Evolutionary conservation across 2,329 filamentous ascomycete genomes (phyloP).

Genomic region (Aschersonia sp.): DNA sequence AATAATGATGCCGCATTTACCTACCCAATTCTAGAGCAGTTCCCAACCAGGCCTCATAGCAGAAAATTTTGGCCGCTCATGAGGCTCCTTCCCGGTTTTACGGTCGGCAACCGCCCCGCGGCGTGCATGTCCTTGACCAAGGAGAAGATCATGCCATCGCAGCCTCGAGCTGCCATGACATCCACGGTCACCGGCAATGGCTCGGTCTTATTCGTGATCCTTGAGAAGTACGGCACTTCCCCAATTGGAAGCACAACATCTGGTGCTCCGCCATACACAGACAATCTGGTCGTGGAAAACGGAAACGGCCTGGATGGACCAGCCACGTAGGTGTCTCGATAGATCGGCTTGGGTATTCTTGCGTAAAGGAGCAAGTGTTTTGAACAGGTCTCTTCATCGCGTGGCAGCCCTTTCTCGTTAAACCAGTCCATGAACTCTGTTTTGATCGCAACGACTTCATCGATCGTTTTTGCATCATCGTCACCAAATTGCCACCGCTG

Average conservation of each 20-base stretch:
- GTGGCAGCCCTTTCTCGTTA: constrained; percentile 24
- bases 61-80: constrained; percentile 10
- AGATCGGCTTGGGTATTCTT: constrained; percentile 8
- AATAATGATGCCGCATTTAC: too few species aligned
- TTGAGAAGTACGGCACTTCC: constrained; percentile 17
- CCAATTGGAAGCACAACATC: constrained; percentile 28
- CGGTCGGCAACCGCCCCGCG: constrained; percentile 30
- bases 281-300: constrained; percentile 22
- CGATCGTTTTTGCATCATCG: constrained; percentile 10
- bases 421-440: constrained; percentile 32
- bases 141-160: constrained; percentile 42
- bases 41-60: neutral
- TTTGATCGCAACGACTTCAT: constrained; percentile 31
- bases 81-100: constrained; percentile 23
- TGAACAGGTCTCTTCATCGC: constrained; percentile 23
- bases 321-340: constrained; percentile 19
- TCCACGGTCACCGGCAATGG: constrained; percentile 41
- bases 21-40: too few species aligned
- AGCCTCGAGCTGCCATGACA: constrained; percentile 42
- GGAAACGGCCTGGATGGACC: constrained; percentile 30
- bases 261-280: constrained; percentile 20
- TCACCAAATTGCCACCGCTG: constrained; percentile 20
- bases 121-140: constrained; percentile 35
- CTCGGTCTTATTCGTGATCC: constrained; percentile 30
- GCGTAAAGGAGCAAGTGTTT: constrained; percentile 33